Base-by-base conservation (phyloP, 352 stramenopile genomes). In the Phytophthora pisi region DNA sequence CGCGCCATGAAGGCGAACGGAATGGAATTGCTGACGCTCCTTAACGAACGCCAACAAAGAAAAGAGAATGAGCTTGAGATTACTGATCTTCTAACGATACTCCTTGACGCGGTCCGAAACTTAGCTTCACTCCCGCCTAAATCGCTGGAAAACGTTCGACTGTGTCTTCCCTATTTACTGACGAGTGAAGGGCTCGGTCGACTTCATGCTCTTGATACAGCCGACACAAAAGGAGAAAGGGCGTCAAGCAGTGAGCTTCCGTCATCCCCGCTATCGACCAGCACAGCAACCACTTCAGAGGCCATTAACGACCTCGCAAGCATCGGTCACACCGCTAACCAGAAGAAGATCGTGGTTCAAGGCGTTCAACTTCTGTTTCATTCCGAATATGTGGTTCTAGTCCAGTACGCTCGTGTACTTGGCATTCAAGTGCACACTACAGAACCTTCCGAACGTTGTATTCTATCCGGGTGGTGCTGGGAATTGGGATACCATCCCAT, bases 131-230 rank as follows among this genome's bases (percentile, higher is more conserved):
- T 50, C 8, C 31, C 7, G 15, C 6, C 15, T 2, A 55, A 63
- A 15, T 55, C 15, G 11, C 13, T 63, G 15, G 36, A 47, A 13
- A 11, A 11, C 13, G 51, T 23, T 6, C 30, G 57, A 42, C 16
- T 63, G 45, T 63, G 57, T 11, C 18, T 59, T 18, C 38, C 50
- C 2, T 42, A 55, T 30, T 16, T 30, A 26, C 18, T 58, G 5
- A 16, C 49, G 24, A 16, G 5, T 36, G 28, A 51, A 15, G 24
- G 53, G 16, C 8, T 38, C 4, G 2, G 46, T 26, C 16, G 20
- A 15, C 30, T 38, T 36, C 36, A 42, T 42, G 36, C 36, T 16
- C 36, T 42, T 10, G 34, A 42, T 10, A 2, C 36, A 42, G 36
- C 16, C 40, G 40, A 46, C 9, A 7, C 36, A 2, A 16, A 42